Percentiles rank a stretch among this genome's conserved stretches.
Conservation (phyloP, 257 asterid species). For the Primulina eburnea region DNA sequence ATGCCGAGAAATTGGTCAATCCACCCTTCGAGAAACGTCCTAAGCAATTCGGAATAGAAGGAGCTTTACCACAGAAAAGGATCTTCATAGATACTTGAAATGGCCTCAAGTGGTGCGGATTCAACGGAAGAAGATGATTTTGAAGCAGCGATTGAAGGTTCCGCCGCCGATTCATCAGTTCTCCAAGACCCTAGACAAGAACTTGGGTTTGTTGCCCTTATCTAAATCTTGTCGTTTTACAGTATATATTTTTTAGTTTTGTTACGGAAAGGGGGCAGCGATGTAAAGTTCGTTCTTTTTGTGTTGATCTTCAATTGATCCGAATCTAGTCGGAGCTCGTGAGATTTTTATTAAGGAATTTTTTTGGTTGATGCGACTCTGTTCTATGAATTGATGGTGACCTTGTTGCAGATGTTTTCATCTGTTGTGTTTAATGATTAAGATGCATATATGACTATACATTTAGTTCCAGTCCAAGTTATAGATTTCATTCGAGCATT, state of each 20-base stretch:
- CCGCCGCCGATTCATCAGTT: slow-evolving; percentile 46
- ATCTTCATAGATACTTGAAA: slow-evolving; percentile 45
- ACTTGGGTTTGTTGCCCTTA: slow-evolving; percentile 29
- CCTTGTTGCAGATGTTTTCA: too few relatives aligned
- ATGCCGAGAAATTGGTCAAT: slow-evolving; percentile 33
- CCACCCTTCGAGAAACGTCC: slow-evolving; percentile 47
- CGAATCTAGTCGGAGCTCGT: too few relatives aligned
- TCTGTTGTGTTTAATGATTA: background rate
- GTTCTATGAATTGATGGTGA: too few relatives aligned
- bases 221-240: background rate
- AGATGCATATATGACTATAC: background rate
- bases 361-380: too few relatives aligned
- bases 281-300: too few relatives aligned
- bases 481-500: background rate
- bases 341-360: too few relatives aligned
- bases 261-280: too few relatives aligned
- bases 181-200: slow-evolving; percentile 45
- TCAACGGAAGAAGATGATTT: slow-evolving; percentile 48
- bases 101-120: slow-evolving; percentile 49
- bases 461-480: background rate
- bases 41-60: slow-evolving; percentile 50
- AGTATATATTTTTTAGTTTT: background rate
- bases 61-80: slow-evolving; percentile 50
- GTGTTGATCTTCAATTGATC: too few relatives aligned
- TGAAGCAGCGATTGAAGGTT: slow-evolving; percentile 35